Evolutionary conservation across 1,284 basidiomycete genomes (phyloP).

Genomic region (Marasmius tenuissimus): DNA sequence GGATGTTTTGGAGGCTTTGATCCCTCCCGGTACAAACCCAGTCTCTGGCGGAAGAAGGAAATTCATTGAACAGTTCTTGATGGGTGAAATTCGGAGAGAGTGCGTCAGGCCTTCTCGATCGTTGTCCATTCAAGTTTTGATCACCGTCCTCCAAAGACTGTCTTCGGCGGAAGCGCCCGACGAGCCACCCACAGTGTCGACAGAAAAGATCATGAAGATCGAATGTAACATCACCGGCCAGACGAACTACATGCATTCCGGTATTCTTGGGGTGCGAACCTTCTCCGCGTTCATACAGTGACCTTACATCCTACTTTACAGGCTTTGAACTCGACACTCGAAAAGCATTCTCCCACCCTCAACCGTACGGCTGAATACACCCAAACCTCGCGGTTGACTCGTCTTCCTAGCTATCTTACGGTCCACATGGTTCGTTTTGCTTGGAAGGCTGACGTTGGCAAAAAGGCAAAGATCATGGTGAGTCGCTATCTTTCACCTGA

Average conservation of each 20-base stretch:
- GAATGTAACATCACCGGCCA: constrained; percentile 88
- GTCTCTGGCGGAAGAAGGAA: constrained; percentile 30
- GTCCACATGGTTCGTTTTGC: constrained; percentile 96
- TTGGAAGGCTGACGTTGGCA: constrained; percentile 89
- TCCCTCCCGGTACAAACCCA: constrained; percentile 30
- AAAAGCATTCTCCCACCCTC: constrained; percentile 83
- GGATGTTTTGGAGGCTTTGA: constrained; percentile 24
- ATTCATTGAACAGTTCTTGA: constrained; percentile 87
- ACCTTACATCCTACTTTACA: constrained; percentile 28
- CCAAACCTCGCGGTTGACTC: constrained; percentile 81
- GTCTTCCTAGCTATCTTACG: constrained; percentile 84
- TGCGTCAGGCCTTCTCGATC: constrained; percentile 38
- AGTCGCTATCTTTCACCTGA: constrained; percentile 12
- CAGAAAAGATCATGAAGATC: constrained; percentile 84
- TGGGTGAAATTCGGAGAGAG: constrained; percentile 81
- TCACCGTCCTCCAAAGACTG: constrained; percentile 7
- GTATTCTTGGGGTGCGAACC: constrained; percentile 77
- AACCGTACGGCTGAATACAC: constrained; percentile 83
- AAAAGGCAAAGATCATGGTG: constrained; percentile 93
- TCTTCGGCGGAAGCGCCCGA: constrained; percentile 76
- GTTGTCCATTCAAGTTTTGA: not conserved
- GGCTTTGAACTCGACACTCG: constrained; percentile 84
- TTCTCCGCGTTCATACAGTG: not conserved
- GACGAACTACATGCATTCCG: constrained; percentile 90
- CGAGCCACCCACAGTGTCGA: constrained; percentile 65